These are phyloP conservation scores for Geum urbanum DNA, from an alignment of 306 rosid genomes.

Conservation along the genomic window DNA sequence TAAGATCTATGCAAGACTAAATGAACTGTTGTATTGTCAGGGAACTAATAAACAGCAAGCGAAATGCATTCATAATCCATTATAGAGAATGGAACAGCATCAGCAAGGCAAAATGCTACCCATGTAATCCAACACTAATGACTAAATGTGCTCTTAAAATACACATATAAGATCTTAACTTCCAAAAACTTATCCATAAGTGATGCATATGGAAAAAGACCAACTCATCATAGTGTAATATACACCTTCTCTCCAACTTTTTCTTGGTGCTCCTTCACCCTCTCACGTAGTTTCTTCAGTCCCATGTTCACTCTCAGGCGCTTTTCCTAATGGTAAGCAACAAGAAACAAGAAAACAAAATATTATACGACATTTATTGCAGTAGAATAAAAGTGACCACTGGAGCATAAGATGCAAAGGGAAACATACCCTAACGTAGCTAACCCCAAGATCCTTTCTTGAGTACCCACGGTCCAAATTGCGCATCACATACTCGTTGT, in stretches of 20 bases:
- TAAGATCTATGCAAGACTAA: not conserved
- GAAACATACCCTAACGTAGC: conserved; percentile 82
- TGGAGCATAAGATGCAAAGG: conserved; percentile 15
- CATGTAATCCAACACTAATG: not conserved
- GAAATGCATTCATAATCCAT: not conserved
- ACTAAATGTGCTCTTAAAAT: not conserved
- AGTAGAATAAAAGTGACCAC: not conserved
- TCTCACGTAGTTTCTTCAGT: conserved; percentile 86
- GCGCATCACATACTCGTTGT: conserved; percentile 90
- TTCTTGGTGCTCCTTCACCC: conserved; percentile 92
- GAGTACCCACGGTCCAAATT: conserved; percentile 97
- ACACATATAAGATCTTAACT: not conserved
- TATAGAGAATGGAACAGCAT: not conserved
- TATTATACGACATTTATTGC: not conserved
- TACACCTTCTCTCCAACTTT: conserved; percentile 86
- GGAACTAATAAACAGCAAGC: not conserved
- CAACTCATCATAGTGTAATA: conserved; percentile 2
- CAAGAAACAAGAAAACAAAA: not conserved
- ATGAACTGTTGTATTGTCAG: too few species aligned
- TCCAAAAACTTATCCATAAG: not conserved
- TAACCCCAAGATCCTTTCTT: conserved; percentile 94
- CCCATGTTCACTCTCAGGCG: conserved; percentile 88
- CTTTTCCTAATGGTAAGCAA: conserved; percentile 54
- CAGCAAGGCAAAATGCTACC: not conserved
- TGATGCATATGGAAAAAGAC: not conserved